A percentile compares a stretch with the other conserved stretches of the same genome.
phyloP scores from a whole-genome alignment of 2,329 filamentous ascomycete genomes.

The Penicillium sp. region DNA sequence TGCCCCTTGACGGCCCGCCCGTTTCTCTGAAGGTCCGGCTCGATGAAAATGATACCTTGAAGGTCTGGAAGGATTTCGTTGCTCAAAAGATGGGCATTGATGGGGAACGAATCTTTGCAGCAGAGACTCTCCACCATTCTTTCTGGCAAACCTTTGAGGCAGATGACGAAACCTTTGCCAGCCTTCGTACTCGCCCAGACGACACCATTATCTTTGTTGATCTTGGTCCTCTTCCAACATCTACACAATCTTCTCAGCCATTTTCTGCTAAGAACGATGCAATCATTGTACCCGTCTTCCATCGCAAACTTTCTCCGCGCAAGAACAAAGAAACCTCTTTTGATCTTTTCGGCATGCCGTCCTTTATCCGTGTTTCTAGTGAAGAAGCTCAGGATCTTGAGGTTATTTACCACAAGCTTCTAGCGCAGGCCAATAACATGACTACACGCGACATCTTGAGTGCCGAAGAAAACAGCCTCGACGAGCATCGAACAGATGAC shows the following conservation, averaged over 20 bases:
- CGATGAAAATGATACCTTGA: conserved; percentile 64
- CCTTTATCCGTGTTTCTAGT: conserved; percentile 70
- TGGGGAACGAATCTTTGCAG: conserved; percentile 67
- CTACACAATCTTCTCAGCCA: not conserved
- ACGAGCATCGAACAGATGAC: conserved; percentile 55
- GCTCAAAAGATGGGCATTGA: conserved; percentile 52
- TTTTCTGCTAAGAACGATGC: conserved; percentile 38
- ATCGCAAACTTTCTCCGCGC: conserved; percentile 36
- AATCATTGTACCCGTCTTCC: conserved; percentile 51
- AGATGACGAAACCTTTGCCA: conserved; percentile 59
- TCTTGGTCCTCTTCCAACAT: conserved; percentile 58
- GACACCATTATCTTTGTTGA: conserved; percentile 74
- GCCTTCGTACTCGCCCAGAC: conserved; percentile 62
- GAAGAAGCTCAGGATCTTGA: conserved; percentile 71
- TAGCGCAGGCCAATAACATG: conserved; percentile 72
- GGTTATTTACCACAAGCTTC: conserved; percentile 72
- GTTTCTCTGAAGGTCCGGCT: conserved; percentile 74
- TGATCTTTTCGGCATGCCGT: conserved; percentile 44
- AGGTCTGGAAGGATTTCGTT: conserved; percentile 50
- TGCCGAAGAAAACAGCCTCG: conserved; percentile 51
- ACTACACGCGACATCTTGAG: conserved; percentile 68
- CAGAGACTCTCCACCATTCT: conserved; percentile 77
- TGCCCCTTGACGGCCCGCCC: conserved; percentile 70
- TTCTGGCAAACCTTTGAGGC: conserved; percentile 88
- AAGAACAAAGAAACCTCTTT: conserved; percentile 24